These are phyloP conservation scores for Cryphonectria carpinicola DNA, from an alignment of 2,329 filamentous ascomycete species.

Conservation along the genomic window DNA sequence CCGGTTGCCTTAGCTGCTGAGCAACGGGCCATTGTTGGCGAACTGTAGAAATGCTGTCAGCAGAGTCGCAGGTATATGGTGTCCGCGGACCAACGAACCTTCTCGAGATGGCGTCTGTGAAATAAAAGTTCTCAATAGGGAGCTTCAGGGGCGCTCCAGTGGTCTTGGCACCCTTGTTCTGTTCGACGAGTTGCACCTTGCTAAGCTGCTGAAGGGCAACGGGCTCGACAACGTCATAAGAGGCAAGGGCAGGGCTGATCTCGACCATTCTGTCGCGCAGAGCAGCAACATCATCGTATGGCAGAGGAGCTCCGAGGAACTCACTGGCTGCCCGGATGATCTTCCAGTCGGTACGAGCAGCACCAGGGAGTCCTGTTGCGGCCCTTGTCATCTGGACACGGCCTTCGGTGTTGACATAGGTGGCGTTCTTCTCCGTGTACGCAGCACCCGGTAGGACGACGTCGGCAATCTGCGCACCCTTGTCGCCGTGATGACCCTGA, in stretches of 20 bases:
- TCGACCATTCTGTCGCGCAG: slow-evolving; percentile 93
- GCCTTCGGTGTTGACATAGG: slow-evolving; percentile 97
- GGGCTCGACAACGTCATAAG: slow-evolving; percentile 90
- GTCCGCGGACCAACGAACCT: slow-evolving; percentile 63
- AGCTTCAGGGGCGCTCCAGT: slow-evolving; percentile 77
- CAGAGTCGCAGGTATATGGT: neutral
- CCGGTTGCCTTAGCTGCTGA: slow-evolving; percentile 87
- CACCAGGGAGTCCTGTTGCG: slow-evolving; percentile 86
- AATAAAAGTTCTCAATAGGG: slow-evolving; percentile 95
- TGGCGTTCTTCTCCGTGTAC: slow-evolving; percentile 95
- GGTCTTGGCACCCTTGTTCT: slow-evolving; percentile 86
- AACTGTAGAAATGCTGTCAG: slow-evolving; percentile 57
- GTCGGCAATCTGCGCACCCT: slow-evolving; percentile 89
- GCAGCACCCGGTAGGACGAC: slow-evolving; percentile 91
- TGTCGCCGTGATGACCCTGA: slow-evolving; percentile 97
- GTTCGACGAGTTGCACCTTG: slow-evolving; percentile 94
- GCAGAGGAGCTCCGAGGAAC: slow-evolving; percentile 83
- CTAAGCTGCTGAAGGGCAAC: slow-evolving; percentile 74
- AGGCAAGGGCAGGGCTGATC: slow-evolving; percentile 86
- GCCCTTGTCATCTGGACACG: slow-evolving; percentile 92
- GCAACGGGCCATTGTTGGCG: slow-evolving; percentile 97
- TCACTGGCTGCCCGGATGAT: slow-evolving; percentile 92
- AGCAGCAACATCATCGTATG: slow-evolving; percentile 89
- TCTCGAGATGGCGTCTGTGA: slow-evolving; percentile 95
- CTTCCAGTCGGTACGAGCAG: slow-evolving; percentile 96